These are phyloP conservation scores for Ophiostoma ulmi DNA, from an alignment of 2,329 filamentous ascomycete species.

Conservation along the genomic window DNA sequence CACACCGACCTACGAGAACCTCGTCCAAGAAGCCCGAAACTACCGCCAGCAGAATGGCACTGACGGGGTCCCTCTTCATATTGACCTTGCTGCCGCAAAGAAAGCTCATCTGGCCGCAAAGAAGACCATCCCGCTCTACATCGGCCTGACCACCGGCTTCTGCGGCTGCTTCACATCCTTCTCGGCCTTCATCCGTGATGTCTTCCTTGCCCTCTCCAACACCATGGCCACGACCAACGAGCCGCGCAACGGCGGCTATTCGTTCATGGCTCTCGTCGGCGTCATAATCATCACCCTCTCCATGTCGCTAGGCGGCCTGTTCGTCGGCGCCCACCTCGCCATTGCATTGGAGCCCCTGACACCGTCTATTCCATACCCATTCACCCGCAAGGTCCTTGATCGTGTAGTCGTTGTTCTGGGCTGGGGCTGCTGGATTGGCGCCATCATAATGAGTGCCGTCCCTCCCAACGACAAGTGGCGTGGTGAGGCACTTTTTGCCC, in stretches of 20 bases:
- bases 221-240: constrained; percentile 49
- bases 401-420: constrained; percentile 58
- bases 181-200: constrained; percentile 62
- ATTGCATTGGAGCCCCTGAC: constrained; percentile 52
- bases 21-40: constrained; percentile 32
- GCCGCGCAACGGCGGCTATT: constrained; percentile 66
- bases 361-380: constrained; percentile 54
- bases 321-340: constrained; percentile 71
- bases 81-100: constrained; percentile 38
- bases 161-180: constrained; percentile 68
- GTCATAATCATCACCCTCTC: constrained; percentile 68
- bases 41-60: not conserved
- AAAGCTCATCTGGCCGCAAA: constrained; percentile 61
- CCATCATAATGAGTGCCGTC: constrained; percentile 64
- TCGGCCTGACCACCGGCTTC: constrained; percentile 66
- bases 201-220: constrained; percentile 69
- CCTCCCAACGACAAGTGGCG: constrained; percentile 74
- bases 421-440: constrained; percentile 71
- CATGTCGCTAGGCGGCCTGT: constrained; percentile 64
- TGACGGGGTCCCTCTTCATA: not conserved
- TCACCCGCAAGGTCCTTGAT: constrained; percentile 60
- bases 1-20: constrained; percentile 29
- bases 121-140: constrained; percentile 76
- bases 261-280: constrained; percentile 73
- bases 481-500: constrained; percentile 65